Base-by-base conservation (phyloP, 176 grass and related monocot species). In the Carex kokanica region DNA sequence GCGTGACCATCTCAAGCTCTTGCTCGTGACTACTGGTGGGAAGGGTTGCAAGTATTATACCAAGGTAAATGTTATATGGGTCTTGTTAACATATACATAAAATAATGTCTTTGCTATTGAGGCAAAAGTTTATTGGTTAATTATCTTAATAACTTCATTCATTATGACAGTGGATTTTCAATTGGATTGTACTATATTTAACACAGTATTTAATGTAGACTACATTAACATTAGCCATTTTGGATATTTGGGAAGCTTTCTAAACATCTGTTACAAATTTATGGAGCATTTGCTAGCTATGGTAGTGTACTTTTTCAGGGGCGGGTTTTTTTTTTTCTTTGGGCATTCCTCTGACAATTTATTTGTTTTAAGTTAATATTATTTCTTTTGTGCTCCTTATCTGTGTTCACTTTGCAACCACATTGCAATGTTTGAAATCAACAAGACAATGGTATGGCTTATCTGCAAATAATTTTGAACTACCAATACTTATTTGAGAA, bases 11-110 rank as follows among this genome's bases (percentile, higher is more conserved):
- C 83, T 97, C 78, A 92, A 94, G 88, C 90, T 97, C 53, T 83
- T 97, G 77, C 59, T 97, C 16, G 87, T 97, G 49, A 97, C 94
- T 49, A 87, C 94, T 54, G 94, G 94, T 24, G 88, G 92, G 27
- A 89, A 91, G 67, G 94, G 94, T 29, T 97, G 94, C 94, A 97
- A 97, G 69, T 97, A 97, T 81, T 97, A 94, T 80, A 45, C 94
- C 74, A 91, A 85, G 92, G 94, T 97, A 92, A 9, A 23, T 60
- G 9, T 32, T 54, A 41, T 77, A 55, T 55, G 47, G 6, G 13
- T 77, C 49, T 27, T 52, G 11, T 74, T 51, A 74, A 21, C 58
- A n/a, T 51, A 68, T 70, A 25, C 32, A 17, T 51, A 64, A 78
- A 71, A 71, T 71, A 9, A 65, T 84, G 88, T 18, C 45, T 56